Evolutionary conservation across 306 rosid species (phyloP), one percentile per base, ranked within the genome.

Genomic region (Sphenostylis stenocarpa): DNA sequence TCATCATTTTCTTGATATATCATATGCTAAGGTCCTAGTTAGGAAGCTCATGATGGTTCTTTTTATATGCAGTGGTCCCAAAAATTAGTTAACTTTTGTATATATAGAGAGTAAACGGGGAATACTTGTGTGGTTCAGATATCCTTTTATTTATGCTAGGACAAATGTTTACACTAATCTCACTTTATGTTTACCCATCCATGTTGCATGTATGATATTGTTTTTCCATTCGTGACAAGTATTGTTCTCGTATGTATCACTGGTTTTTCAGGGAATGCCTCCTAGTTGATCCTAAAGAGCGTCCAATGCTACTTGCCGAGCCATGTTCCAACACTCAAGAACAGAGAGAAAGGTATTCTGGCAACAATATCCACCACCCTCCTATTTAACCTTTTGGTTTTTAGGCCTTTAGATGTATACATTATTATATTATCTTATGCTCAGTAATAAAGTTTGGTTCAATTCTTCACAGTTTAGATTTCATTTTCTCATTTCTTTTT

Each of bases 291-390:
- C 96, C 98, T 31, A 88, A 88, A 80, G 97, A 95, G 87, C 98
- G 88, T 83, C 98, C 98, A 26, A 92, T 95, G 97, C 96, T 95
- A 73, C 97, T 95, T 77, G 98, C 97, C 2, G 98, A 95, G 61
- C 97, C 96, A 66, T 95, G 93, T 70, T 95, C 81, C 3, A 95
- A 85, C 83, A 82, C 86, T 74, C 98, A 87, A 82, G 97, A 87
- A 76, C 97, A 92, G 82, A 90, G 98, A 82, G 98, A 95, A 83
- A 92, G 91, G 98, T 90, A 72, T 66, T 70, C 26, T 61, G 39
- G 4, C n/a, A 19, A 12, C 11, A 19, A 9, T 31, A 16, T 1
- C 6, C 17, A 26, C 2, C 29, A 24, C 23, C 19, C 3, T 9
- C 10, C 28, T 60, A 24, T 60, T 19, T 74, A 39, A 34, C 3